These are phyloP conservation scores for Amylocarpus encephaloides DNA, from an alignment of 2,329 filamentous ascomycete genomes.

Conservation along the genomic window DNA sequence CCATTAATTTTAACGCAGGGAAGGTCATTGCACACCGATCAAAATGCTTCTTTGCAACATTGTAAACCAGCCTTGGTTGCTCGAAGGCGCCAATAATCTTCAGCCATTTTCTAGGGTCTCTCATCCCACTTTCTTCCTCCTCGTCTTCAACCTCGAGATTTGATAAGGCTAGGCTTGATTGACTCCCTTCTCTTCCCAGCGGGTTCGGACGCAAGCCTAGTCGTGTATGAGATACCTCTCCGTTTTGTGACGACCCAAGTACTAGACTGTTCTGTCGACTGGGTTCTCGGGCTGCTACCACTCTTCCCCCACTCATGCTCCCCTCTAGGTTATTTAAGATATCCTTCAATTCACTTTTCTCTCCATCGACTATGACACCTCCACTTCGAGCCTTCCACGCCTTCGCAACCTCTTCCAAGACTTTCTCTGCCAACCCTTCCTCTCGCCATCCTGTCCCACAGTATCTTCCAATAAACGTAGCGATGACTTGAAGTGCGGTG, in stretches of 20 bases:
- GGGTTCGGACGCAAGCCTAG: conserved; percentile 46
- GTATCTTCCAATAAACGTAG: conserved; percentile 83
- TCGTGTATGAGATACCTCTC: conserved; percentile 48
- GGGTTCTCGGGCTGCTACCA: conserved; percentile 49
- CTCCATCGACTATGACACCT: conserved; percentile 84
- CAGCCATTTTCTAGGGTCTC: conserved; percentile 74
- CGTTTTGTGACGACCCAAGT: conserved; percentile 48
- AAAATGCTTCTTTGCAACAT: conserved; percentile 81
- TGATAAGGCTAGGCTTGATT: conserved; percentile 58
- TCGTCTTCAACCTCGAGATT: conserved; percentile 47
- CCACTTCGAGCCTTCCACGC: conserved; percentile 87
- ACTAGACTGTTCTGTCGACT: conserved; percentile 59
- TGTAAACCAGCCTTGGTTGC: conserved; percentile 74
- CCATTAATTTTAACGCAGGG: not conserved
- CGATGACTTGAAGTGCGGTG: conserved; percentile 75
- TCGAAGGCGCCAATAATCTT: conserved; percentile 79
- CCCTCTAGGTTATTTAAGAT: conserved; percentile 81
- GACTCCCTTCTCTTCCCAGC: conserved; percentile 52
- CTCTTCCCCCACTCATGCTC: conserved; percentile 79
- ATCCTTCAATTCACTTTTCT: conserved; percentile 65
- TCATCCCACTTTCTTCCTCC: conserved; percentile 47
- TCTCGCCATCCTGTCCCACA: conserved; percentile 96
- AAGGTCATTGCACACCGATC: conserved; percentile 53
- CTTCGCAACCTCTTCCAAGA: conserved; percentile 85
- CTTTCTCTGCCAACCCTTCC: conserved; percentile 84